Base-by-base conservation (phyloP, 2,329 filamentous ascomycete genomes). In the Lachnellula occidentalis region DNA sequence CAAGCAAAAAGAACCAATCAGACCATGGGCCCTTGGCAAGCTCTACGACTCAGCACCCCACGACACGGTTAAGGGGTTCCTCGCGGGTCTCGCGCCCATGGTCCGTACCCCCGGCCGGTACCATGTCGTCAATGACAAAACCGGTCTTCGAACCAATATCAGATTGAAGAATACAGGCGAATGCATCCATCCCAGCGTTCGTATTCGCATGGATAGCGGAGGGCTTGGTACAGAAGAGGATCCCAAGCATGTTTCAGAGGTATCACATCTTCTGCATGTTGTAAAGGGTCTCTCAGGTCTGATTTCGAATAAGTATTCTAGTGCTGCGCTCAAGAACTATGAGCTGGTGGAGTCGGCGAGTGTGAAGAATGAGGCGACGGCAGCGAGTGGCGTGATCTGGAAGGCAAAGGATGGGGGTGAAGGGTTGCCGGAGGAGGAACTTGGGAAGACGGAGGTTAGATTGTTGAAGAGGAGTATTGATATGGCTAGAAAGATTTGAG, bases 91-190 rank as follows among this genome's bases (percentile, higher is more conserved):
- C 22, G 17, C 19, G 4, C 57, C 63, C 6, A 53, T 61, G 14
- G 46, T 46, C 5, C 31, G 63, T 21, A 66, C 60, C 1, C 72
- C 72, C 0, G 72, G 71, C 0, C 54, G 65, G 14, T 70, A 69
- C 39, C 58, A 69, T 36, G 58, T 67, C 9, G 63, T 69, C 12
- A 67, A 71, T 56, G 65, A 67, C 45, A 64, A 66, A 31, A 69
- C 64, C 4, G 72, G 73, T 50, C 56, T 61, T 27, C 65, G 66
- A 41, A 69, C 66, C 0, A 58, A 55, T 4, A 59, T 67, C 49
- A 66, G 66, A 5, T 57, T 74, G 19, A 52, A 66, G 1, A 60
- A 64, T 17, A 74, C 71, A 0, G 53, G 59, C 22, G 72, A 74
- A 60, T 59, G 62, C 15, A 61, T 74, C 50, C 59, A 69, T 48